Conservation (phyloP, 352 stramenopile genomes). For the Pythium utonaiense region DNA sequence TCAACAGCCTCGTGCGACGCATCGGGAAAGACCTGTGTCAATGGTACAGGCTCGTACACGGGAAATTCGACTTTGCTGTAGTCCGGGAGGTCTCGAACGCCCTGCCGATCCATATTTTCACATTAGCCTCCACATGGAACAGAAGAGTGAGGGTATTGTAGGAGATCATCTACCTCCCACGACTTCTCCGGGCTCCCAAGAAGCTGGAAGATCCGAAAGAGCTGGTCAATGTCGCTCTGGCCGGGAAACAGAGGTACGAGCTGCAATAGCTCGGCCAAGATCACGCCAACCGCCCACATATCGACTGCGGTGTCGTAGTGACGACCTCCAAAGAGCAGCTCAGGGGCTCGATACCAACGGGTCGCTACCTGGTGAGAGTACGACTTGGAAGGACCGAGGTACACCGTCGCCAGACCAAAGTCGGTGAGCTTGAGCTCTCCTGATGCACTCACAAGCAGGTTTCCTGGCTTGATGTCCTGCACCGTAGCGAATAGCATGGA, state of each 20-base stretch:
- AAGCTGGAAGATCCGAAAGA: conserved; percentile 69
- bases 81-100: conserved; percentile 39
- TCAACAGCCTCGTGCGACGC: conserved; percentile 37
- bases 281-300: conserved; percentile 66
- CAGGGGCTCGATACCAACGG: conserved; percentile 79
- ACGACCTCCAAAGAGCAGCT: conserved; percentile 71
- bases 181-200: conserved; percentile 49
- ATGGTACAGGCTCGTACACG: conserved; percentile 38
- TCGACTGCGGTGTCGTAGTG: conserved; percentile 62
- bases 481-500: too few relatives aligned
- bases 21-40: conserved; percentile 48
- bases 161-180: conserved; percentile 38
- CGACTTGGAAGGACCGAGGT: conserved; percentile 28
- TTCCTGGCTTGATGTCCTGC: conserved; percentile 74
- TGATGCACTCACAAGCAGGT: conserved; percentile 47
- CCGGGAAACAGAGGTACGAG: conserved; percentile 68
- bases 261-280: conserved; percentile 65
- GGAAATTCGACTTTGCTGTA: conserved; percentile 72
- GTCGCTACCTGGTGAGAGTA: conserved; percentile 78
- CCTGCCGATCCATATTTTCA: conserved; percentile 1
- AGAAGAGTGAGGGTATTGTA: too few relatives aligned
- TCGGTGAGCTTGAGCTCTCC: conserved; percentile 74
- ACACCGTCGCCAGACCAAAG: conserved; percentile 77
- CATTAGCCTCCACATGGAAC: too few relatives aligned
- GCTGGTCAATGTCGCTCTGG: conserved; percentile 80